Evolutionary conservation across 768 basidiomycete genomes (phyloP), one percentile per base, ranked within the genome.

Genomic region (Lanmaoa rubissima): DNA sequence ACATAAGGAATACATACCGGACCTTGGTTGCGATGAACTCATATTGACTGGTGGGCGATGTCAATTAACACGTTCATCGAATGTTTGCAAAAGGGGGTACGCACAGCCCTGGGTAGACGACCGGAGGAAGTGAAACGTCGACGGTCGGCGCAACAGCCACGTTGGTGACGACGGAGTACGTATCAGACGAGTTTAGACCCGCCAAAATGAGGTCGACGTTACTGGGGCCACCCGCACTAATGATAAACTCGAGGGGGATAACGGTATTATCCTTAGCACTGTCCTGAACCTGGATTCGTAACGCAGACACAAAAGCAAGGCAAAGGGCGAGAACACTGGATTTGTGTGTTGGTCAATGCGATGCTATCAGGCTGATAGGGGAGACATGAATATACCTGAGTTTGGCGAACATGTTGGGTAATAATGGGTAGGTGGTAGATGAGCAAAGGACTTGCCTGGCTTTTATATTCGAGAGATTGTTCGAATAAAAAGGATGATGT

Each of bases 91-190:
- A 14, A 21, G 14, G 46, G 13, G 19, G 1, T 19, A 47, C 45
- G 13, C 3, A 47, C 45, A 0, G 0, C 0, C 9, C 8, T 26
- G 24, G 26, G 14, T 26, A 0, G 7, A 0, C 1, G 26, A 28
- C 44, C 17, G 5, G 10, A 45, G 44, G 44, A 28, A 45, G 1
- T 0, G 0, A 0, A 1, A n/a, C 0, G 17, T 9, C 2, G 43
- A 17, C 1, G 12, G 4, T 17, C 4, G 16, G 0, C 26, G 2
- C 0, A 10, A 28, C 9, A 3, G 16, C 2, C 13, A 4, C 45
- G 4, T 12, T 6, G 5, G 32, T 32, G 28, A 6, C 2, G 11
- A 26, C 1, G 42, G 3, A 14, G 24, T 43, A 24, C 14, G 3
- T 14, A 16, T 43, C 42, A 43, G 3, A 0, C 14, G 14, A 14